Evolutionary conservation across 441 rosid species (phyloP).

Genomic region (Isatis lusitanica): DNA sequence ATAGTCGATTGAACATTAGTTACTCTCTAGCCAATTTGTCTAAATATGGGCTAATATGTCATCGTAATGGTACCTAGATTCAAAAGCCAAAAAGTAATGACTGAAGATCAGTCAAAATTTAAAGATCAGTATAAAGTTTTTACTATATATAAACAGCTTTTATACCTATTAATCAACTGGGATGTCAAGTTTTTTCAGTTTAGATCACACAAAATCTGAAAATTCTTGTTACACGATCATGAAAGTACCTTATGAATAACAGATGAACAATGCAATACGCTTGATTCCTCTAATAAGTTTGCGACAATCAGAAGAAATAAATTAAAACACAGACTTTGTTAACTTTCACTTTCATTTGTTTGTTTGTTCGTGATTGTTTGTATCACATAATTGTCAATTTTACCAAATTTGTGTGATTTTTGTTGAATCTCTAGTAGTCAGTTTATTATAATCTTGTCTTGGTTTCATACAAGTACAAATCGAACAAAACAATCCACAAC

Average conservation of each 20-base stretch:
- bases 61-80: not conserved
- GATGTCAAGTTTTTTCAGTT: not conserved
- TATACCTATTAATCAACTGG: not conserved
- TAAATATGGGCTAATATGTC: not conserved
- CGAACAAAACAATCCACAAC: not conserved
- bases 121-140: not conserved
- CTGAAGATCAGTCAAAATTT: not conserved
- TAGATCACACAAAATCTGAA: not conserved
- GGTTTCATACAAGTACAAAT: not conserved
- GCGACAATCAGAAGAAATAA: not conserved
- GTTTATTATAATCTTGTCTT: conserved; percentile 1
- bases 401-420: conserved; percentile 26
- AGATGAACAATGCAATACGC: not conserved
- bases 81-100: not conserved
- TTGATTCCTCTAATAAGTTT: not conserved
- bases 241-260: not conserved
- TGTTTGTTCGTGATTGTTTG: conserved; percentile 16
- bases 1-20: not conserved
- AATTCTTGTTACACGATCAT: not conserved
- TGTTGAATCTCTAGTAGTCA: conserved; percentile 22
- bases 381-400: conserved; percentile 18
- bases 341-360: not conserved
- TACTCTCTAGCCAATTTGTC: not conserved
- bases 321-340: not conserved
- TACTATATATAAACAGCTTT: too few relatives aligned